A percentile compares a stretch with the other conserved stretches of the same genome.
Evolutionary conservation across 2,329 filamentous ascomycete genomes (phyloP).

Genomic region (Chaetothyriales sp.): DNA sequence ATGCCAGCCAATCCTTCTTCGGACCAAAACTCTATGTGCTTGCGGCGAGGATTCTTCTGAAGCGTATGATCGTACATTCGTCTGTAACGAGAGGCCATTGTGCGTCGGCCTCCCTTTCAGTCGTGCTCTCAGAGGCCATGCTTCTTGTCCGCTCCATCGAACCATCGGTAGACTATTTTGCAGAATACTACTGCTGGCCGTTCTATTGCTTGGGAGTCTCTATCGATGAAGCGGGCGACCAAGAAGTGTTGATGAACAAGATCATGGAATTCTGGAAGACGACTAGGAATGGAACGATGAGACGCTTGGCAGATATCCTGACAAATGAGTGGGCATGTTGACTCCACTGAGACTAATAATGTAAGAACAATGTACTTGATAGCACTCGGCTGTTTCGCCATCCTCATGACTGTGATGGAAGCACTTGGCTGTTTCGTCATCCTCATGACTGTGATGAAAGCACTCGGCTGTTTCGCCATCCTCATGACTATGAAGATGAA

Average conservation of each 20-base stretch:
- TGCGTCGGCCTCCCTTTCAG: background rate
- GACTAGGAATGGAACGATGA: constrained; percentile 19
- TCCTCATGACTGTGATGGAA: no score
- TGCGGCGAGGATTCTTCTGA: constrained; percentile 2
- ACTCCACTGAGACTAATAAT: no score
- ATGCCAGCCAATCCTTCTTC: background rate
- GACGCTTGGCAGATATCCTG: constrained; percentile 14
- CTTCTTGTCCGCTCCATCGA: constrained; percentile 8
- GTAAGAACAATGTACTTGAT: no score
- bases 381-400: no score
- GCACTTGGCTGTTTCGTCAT: no score
- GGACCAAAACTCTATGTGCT: constrained; percentile 2
- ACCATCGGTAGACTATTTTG: constrained; percentile 17
- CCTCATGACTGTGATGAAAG: no score
- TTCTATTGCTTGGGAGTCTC: constrained; percentile 15
- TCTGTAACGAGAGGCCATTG: background rate
- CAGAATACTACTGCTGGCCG: constrained; percentile 21
- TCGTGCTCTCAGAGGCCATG: constrained; percentile 11
- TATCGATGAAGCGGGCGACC: constrained; percentile 3
- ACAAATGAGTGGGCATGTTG: background rate
- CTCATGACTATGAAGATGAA: no score
- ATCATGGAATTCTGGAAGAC: constrained; percentile 14
- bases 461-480: no score
- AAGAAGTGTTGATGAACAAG: constrained; percentile 10
- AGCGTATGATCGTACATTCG: background rate